phyloP scores from a whole-genome alignment of 495 filamentous ascomycete species.

The Neurospora intermedia region DNA sequence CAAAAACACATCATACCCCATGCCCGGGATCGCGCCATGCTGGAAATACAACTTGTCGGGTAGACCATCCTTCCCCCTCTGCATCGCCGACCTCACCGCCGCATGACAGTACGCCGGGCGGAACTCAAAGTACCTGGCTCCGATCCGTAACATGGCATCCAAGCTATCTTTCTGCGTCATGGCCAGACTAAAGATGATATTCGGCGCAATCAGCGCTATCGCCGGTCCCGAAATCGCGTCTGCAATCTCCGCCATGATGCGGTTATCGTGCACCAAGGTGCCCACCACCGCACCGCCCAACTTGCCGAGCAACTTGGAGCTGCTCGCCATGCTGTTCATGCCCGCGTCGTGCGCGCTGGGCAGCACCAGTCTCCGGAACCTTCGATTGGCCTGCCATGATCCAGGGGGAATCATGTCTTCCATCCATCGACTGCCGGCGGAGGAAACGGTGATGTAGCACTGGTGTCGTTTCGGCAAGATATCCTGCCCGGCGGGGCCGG shows the following conservation, averaged over 20 bases:
- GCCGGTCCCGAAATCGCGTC: slow-evolving; percentile 24
- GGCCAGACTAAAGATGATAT: slow-evolving; percentile 41
- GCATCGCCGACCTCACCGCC: slow-evolving; percentile 20
- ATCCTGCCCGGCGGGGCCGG: slow-evolving; percentile 28
- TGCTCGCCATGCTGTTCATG: slow-evolving; percentile 44
- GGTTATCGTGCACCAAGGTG: slow-evolving; percentile 23
- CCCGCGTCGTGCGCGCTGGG: slow-evolving; percentile 40
- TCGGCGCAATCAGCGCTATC: slow-evolving; percentile 32
- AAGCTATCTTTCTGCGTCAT: slow-evolving; percentile 45
- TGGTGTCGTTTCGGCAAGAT: slow-evolving; percentile 39
- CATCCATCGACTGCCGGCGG: slow-evolving; percentile 38
- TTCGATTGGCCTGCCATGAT: slow-evolving; percentile 29
- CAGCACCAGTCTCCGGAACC: slow-evolving; percentile 37
- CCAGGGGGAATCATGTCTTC: slow-evolving; percentile 30
- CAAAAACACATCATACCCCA: slow-evolving; percentile 40
- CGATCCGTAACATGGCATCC: slow-evolving; percentile 34
- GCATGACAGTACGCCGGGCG: slow-evolving; percentile 39
- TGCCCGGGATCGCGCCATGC: slow-evolving; percentile 43
- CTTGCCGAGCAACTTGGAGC: slow-evolving; percentile 26
- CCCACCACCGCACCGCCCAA: slow-evolving; percentile 29
- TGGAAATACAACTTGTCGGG: slow-evolving; percentile 42
- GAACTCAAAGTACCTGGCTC: slow-evolving; percentile 47
- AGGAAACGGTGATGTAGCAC: slow-evolving; percentile 40
- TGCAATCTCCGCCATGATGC: slow-evolving; percentile 19
- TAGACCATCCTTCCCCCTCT: slow-evolving; percentile 11